phyloP scores from a whole-genome alignment of 805 yeast genomes.

The Lipomyces japonicus region DNA sequence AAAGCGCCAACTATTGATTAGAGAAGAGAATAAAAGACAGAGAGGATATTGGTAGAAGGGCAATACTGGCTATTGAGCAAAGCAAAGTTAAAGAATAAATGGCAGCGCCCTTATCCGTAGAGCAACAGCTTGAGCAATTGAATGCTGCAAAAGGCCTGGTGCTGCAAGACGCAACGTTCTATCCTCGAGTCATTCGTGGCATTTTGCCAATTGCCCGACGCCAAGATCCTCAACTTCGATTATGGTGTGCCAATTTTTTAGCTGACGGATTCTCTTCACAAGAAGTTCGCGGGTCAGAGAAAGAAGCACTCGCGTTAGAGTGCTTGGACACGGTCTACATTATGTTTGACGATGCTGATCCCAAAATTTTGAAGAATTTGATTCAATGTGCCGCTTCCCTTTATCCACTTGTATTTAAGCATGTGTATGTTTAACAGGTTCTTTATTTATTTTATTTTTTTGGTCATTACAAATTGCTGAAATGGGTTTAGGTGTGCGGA shows the following conservation, averaged over 20 bases:
- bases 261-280: constrained; percentile 39
- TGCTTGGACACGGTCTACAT: constrained; percentile 33
- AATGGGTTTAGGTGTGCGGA: constrained; percentile 36
- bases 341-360: constrained; percentile 33
- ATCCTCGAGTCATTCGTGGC: constrained; percentile 38
- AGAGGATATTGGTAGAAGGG: no score
- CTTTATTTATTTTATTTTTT: neutral
- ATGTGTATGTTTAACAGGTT: constrained; percentile 33
- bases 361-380: constrained; percentile 38
- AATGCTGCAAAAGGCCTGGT: constrained; percentile 40
- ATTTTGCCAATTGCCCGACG: constrained; percentile 38
- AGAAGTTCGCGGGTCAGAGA: constrained; percentile 29
- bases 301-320: constrained; percentile 32
- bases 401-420: constrained; percentile 48
- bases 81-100: neutral
- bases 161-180: constrained; percentile 37
- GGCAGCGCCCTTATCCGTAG: no score
- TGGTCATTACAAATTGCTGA: neutral
- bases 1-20: no score
- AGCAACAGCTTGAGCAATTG: constrained; percentile 37
- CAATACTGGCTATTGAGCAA: no score
- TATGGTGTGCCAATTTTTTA: constrained; percentile 41
- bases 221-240: constrained; percentile 34
- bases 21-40: no score
- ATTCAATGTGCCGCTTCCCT: constrained; percentile 43